These are phyloP conservation scores for Fusarium xylarioides DNA, from an alignment of 2,329 filamentous ascomycete species.

Conservation along the genomic window DNA sequence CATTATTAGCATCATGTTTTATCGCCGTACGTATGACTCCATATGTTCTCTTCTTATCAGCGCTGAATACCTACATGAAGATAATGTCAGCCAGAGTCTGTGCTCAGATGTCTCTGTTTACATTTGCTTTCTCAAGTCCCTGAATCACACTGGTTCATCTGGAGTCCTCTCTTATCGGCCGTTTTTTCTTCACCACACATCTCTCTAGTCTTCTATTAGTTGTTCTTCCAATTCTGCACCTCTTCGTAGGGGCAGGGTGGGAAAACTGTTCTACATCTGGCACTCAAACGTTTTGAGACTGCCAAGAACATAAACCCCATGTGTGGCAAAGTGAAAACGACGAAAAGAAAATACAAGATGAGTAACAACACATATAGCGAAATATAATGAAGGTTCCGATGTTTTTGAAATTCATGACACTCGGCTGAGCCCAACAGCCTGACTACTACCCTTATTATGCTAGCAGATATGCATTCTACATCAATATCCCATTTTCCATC, in stretches of 20 bases:
- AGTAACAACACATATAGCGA: background rate
- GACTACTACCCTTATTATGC: background rate
- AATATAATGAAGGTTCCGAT: background rate
- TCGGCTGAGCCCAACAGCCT: conserved; percentile 3
- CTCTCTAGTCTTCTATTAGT: background rate
- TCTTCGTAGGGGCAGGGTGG: background rate
- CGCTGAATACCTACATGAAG: no score
- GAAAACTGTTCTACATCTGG: background rate
- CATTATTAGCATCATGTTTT: background rate
- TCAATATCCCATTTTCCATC: background rate
- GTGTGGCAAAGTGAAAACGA: background rate
- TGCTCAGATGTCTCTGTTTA: background rate
- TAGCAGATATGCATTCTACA: conserved; percentile 21
- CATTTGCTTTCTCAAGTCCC: background rate
- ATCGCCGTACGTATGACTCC: background rate
- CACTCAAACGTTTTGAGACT: background rate
- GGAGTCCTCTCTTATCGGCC: background rate
- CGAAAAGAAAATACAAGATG: background rate
- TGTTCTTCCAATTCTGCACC: background rate
- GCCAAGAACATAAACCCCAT: background rate
- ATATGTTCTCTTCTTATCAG: background rate
- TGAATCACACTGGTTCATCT: background rate
- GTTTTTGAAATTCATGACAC: conserved; percentile 20
- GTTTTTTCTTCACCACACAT: background rate
- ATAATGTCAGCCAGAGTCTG: background rate